phyloP scores from a whole-genome alignment of 2,329 filamentous ascomycete species.

The Fusarium chuoi region DNA sequence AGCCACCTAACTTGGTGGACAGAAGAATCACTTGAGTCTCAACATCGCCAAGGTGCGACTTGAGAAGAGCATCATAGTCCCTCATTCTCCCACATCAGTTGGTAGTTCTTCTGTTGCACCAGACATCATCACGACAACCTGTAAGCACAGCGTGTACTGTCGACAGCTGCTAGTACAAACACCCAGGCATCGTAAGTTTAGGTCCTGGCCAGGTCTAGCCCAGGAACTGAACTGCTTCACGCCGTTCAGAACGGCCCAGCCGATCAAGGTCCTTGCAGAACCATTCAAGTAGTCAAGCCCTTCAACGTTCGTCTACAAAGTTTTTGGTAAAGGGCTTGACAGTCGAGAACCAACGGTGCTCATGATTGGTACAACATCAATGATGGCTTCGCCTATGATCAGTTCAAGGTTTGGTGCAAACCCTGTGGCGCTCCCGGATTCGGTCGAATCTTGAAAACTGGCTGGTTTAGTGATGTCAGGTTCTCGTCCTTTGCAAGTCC shows the following conservation, averaged over 20 bases:
- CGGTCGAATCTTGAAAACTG: background rate
- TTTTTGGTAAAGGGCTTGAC: background rate
- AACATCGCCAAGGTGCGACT: background rate
- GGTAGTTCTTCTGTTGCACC: background rate
- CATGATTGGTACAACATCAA: slow-evolving; percentile 6
- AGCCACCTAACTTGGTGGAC: background rate
- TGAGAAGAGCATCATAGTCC: background rate
- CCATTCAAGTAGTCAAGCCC: background rate
- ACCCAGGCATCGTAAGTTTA: slow-evolving; percentile 1
- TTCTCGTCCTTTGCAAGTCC: background rate
- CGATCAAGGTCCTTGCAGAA: slow-evolving; percentile 48
- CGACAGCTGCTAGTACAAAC: background rate
- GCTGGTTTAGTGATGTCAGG: slow-evolving; percentile 15
- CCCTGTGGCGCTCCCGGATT: slow-evolving; percentile 27
- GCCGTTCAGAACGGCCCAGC: slow-evolving; percentile 15
- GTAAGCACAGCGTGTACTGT: background rate
- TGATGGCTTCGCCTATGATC: slow-evolving; percentile 6
- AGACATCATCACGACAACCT: background rate
- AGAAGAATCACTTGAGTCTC: background rate
- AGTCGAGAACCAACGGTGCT: slow-evolving; percentile 1
- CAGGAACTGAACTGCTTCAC: slow-evolving; percentile 11
- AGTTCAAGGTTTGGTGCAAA: slow-evolving; percentile 13
- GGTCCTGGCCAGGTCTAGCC: slow-evolving; percentile 52
- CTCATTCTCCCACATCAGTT: background rate
- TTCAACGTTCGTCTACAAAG: slow-evolving; percentile 55